Conservation (phyloP, 176 grass and related monocot genomes). For the Pharus latifolius region DNA sequence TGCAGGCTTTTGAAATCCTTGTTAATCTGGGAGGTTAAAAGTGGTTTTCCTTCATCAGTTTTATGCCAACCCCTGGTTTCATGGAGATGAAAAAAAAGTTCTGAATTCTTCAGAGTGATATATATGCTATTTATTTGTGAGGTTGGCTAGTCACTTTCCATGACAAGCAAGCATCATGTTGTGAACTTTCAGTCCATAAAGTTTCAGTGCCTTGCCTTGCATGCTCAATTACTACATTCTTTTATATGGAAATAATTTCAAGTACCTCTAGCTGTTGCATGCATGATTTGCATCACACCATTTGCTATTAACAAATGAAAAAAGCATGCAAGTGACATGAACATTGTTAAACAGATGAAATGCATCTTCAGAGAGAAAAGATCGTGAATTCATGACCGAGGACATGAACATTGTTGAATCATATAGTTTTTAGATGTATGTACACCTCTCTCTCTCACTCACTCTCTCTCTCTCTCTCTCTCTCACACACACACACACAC, state of each 20-base stretch:
- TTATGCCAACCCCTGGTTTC: not conserved
- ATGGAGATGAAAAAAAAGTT: not conserved
- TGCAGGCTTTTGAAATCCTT: not conserved
- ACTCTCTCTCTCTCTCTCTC: too few species aligned
- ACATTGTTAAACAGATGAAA: not conserved
- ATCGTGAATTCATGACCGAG: too few species aligned
- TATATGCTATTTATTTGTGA: not conserved
- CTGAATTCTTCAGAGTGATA: not conserved
- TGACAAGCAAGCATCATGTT: not conserved
- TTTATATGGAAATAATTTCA: not conserved
- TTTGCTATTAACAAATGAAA: not conserved
- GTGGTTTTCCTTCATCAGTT: slow-evolving; percentile 9
- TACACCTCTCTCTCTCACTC: too few species aligned
- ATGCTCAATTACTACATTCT: not conserved
- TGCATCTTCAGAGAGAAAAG: too few species aligned
- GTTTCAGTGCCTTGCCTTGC: not conserved
- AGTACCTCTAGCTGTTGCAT: not conserved
- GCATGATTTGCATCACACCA: slow-evolving; percentile 14
- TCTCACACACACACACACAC: too few species aligned
- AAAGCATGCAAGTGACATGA: not conserved
- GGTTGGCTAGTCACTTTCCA: not conserved
- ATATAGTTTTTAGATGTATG: too few species aligned
- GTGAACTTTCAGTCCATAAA: not conserved
- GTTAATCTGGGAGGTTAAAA: not conserved
- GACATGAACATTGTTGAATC: too few species aligned